Base-by-base conservation (phyloP, 2,329 filamentous ascomycete species). In the Hypoxylon sp. region DNA sequence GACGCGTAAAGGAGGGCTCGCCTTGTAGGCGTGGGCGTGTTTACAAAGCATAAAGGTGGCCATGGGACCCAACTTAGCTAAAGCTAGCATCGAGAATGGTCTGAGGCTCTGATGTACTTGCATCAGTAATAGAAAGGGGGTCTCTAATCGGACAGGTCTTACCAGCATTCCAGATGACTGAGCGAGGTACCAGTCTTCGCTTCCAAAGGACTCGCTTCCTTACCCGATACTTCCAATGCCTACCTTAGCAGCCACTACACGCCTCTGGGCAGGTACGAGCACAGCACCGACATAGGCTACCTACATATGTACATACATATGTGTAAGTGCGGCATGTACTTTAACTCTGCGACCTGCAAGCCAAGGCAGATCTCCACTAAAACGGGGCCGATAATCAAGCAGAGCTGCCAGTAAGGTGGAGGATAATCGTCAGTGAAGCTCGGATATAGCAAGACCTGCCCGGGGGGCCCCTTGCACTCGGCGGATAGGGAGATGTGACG, bases 21-120 rank as follows among this genome's bases (percentile, higher is more conserved):
- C 18, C 11, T 29, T 37, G 43, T 23, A 55, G 8, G 21, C n/a
- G n/a, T n/a, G n/a, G n/a, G n/a, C n/a, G 43, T 55, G 58, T 61
- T 61, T 65, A 65, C 63, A 65, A 45, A 21, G 29, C 35, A 54
- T n/a, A 3, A 11, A 41, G 27, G 29, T 24, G 52, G 48, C 53
- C 51, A 51, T 47, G 35, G 47, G 27, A 21, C n/a, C 10, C 17
- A 17, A 50, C 31, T 53, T 50, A 48, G 55, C 53, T 56, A 45
- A 50, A 27, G 35, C 17, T 17, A 43, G 38, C 47, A 20, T 48
- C 45, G 26, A 43, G 17, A n/a, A 10, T 57, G 41, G 37, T 55
- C 54, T 65, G 62, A 62, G 59, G 62, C 62, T 65, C 62, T 60
- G 38, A 27, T 33, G 40, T 13, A 41, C 5, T 13, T n/a, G 56